Evolutionary conservation across 78 protist genomes (phyloP).

Genomic region (Dictyostelium brefeldianum): DNA sequence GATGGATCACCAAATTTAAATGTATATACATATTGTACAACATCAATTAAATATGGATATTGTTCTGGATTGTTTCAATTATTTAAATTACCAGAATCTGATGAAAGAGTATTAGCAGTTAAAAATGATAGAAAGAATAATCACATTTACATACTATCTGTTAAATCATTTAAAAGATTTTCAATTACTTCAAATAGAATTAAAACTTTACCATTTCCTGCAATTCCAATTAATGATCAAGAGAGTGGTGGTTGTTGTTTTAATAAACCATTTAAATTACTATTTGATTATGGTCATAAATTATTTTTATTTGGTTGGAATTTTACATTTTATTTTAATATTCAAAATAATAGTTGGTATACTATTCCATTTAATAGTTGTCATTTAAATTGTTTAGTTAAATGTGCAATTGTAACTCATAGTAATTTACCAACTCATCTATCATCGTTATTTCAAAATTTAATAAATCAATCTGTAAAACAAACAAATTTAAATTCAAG

Average conservation of each 20-base stretch:
- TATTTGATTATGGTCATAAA: conserved; percentile 19
- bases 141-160: conserved; percentile 16
- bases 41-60: not conserved
- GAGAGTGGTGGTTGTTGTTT: not conserved
- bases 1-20: not conserved
- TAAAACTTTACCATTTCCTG: not conserved
- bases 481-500: not conserved
- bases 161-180: conserved; percentile 10
- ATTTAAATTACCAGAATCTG: not conserved
- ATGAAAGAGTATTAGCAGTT: conserved; percentile 6
- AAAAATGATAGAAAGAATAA: conserved; percentile 36
- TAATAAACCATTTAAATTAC: conserved; percentile 20
- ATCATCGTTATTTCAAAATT: not conserved
- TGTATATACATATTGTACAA: not conserved
- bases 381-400: not conserved
- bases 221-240: not conserved
- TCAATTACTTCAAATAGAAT: conserved; percentile 4
- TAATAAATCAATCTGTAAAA: conserved; percentile 14
- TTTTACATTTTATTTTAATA: not conserved
- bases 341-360: conserved; percentile 32
- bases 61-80: not conserved
- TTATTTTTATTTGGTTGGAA: conserved; percentile 29
- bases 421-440: not conserved
- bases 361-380: not conserved
- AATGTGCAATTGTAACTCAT: not conserved